Evolutionary conservation across 768 basidiomycete species (phyloP).

Genomic region (Boletus barrowsii): DNA sequence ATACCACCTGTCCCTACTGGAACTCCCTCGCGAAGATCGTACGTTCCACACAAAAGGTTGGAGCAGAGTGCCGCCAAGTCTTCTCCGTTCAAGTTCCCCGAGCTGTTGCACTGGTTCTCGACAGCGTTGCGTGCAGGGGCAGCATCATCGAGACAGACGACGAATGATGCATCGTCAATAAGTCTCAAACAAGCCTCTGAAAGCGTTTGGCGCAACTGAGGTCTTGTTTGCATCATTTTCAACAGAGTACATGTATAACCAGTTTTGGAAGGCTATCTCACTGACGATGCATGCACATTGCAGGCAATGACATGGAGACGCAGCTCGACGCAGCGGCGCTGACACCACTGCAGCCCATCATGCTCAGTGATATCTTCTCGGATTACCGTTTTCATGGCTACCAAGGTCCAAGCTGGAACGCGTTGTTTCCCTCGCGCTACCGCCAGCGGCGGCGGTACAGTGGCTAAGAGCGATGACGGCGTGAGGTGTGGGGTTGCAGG

Average conservation of each 20-base stretch:
- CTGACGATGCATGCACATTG: no score
- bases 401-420: constrained; percentile 47
- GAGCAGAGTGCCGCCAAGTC: constrained; percentile 77
- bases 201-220: constrained; percentile 65
- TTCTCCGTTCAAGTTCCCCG: constrained; percentile 38
- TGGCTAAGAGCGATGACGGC: constrained; percentile 68
- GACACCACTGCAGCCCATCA: neutral
- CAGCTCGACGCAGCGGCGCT: constrained; percentile 20
- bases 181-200: constrained; percentile 73
- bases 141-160: constrained; percentile 89
- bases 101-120: constrained; percentile 1
- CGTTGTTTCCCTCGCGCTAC: constrained; percentile 61
- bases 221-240: no score
- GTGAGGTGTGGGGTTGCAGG: constrained; percentile 68
- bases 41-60: constrained; percentile 94
- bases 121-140: constrained; percentile 35
- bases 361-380: constrained; percentile 33
- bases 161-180: constrained; percentile 86
- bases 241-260: no score
- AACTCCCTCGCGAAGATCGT: constrained; percentile 75
- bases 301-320: constrained; percentile 26
- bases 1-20: constrained; percentile 96
- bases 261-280: no score
- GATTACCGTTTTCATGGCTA: constrained; percentile 45
- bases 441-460: constrained; percentile 59